Conservation (phyloP, 805 yeast species). For the Saturnispora serradocipensis region DNA sequence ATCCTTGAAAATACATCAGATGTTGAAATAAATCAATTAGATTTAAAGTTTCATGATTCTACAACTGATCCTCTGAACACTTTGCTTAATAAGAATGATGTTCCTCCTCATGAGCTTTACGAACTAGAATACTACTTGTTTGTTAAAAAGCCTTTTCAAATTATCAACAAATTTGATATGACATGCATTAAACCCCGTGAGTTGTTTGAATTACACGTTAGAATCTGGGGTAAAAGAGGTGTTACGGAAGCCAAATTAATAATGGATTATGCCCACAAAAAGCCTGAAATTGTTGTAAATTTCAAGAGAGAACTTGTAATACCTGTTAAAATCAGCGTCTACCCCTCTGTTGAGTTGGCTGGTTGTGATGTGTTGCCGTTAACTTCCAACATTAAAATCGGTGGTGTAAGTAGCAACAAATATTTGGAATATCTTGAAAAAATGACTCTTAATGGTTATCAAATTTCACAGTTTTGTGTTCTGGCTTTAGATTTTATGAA, state of each 20-base stretch:
- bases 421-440: constrained; percentile 27
- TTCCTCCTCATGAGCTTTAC: constrained; percentile 55
- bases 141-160: constrained; percentile 46
- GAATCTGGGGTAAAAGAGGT: constrained; percentile 64
- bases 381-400: constrained; percentile 24
- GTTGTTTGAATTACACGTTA: constrained; percentile 40
- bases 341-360: constrained; percentile 64
- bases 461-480: constrained; percentile 47
- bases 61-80: constrained; percentile 55
- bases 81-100: constrained; percentile 36
- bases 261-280: constrained; percentile 52
- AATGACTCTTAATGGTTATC: constrained; percentile 25
- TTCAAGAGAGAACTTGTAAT: constrained; percentile 51
- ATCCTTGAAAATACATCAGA: constrained; percentile 49
- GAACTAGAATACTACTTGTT: constrained; percentile 66
- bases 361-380: constrained; percentile 69
- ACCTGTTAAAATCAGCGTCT: constrained; percentile 62
- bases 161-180: constrained; percentile 38
- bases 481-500: constrained; percentile 72
- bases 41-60: constrained; percentile 63
- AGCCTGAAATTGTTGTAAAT: constrained; percentile 14
- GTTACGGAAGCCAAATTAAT: constrained; percentile 56
- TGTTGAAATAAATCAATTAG: constrained; percentile 46
- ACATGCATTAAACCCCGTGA: constrained; percentile 31
- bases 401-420: constrained; percentile 16